phyloP scores from a whole-genome alignment of 257 asterid genomes.

The Petunia secreta region DNA sequence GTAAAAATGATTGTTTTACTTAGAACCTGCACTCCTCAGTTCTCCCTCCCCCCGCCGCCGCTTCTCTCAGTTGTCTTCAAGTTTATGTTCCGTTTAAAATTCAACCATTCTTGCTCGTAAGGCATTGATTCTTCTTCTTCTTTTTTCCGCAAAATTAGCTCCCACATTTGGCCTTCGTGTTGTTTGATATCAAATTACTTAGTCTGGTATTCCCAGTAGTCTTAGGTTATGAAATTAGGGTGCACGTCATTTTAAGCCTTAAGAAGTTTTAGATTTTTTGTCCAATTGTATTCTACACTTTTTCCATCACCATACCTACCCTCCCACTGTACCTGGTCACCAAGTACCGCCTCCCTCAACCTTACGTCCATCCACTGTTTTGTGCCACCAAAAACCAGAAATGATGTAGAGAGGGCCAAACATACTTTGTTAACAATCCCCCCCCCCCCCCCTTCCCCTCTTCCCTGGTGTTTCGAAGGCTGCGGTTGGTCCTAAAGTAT shows the following conservation, averaged over 20 bases:
- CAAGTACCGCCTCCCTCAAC: not conserved
- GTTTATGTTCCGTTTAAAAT: slow-evolving; percentile 13
- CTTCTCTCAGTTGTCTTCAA: not conserved
- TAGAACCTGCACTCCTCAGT: not conserved
- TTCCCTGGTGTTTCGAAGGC: not conserved
- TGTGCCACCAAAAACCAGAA: not conserved
- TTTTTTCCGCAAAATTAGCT: not conserved
- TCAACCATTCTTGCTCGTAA: not conserved
- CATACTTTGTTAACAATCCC: not conserved
- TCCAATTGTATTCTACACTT: not conserved
- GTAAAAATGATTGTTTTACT: not conserved
- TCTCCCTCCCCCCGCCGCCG: too few relatives aligned
- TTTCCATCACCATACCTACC: not conserved
- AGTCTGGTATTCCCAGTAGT: not conserved
- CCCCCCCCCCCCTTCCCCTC: too few relatives aligned
- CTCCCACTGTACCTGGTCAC: not conserved
- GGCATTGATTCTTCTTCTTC: not conserved
- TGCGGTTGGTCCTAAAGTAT: not conserved
- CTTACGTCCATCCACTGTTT: not conserved
- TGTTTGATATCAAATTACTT: slow-evolving; percentile 13
- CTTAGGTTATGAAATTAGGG: not conserved
- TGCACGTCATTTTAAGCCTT: not conserved
- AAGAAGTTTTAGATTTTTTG: not conserved
- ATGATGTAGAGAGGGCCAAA: not conserved
- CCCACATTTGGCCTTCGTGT: not conserved